These are phyloP conservation scores for Schizopora paradoxa DNA, from an alignment of 1,284 basidiomycete genomes.

Conservation along the genomic window DNA sequence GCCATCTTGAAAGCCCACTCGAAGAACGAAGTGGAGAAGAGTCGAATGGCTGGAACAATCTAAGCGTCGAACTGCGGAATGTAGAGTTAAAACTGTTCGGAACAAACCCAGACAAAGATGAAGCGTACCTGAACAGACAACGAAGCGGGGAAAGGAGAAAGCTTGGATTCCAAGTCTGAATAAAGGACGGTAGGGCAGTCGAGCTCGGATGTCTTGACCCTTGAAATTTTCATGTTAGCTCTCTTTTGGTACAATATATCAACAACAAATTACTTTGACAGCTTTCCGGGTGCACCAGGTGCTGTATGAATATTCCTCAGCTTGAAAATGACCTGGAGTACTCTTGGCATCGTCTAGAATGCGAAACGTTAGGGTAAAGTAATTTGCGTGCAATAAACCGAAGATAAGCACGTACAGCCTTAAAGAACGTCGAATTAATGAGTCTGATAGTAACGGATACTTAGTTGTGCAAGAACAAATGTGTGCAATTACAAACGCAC, in stretches of 20 bases:
- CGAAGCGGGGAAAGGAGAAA: slow-evolving; percentile 28
- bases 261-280: slow-evolving; percentile 30
- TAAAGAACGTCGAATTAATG: slow-evolving; percentile 38
- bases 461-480: background rate
- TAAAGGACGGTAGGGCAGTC: slow-evolving; percentile 23
- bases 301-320: slow-evolving; percentile 42
- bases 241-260: background rate
- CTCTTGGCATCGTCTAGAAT: slow-evolving; percentile 32
- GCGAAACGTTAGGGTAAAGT: background rate
- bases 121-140: slow-evolving; percentile 28
- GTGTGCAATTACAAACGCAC: slow-evolving; percentile 24
- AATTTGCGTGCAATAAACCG: slow-evolving; percentile 4
- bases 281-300: slow-evolving; percentile 39
- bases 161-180: slow-evolving; percentile 20
- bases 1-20: no score
- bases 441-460: slow-evolving; percentile 30
- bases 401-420: slow-evolving; percentile 31
- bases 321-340: slow-evolving; percentile 45
- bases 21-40: no score
- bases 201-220: slow-evolving; percentile 21
- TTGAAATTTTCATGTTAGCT: slow-evolving; percentile 5
- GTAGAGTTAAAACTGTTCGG: no score
- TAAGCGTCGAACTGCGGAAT: no score
- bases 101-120: no score
- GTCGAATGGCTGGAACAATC: no score